Conservation (phyloP, 2,329 filamentous ascomycete species). For the Claviceps pazoutovae region DNA sequence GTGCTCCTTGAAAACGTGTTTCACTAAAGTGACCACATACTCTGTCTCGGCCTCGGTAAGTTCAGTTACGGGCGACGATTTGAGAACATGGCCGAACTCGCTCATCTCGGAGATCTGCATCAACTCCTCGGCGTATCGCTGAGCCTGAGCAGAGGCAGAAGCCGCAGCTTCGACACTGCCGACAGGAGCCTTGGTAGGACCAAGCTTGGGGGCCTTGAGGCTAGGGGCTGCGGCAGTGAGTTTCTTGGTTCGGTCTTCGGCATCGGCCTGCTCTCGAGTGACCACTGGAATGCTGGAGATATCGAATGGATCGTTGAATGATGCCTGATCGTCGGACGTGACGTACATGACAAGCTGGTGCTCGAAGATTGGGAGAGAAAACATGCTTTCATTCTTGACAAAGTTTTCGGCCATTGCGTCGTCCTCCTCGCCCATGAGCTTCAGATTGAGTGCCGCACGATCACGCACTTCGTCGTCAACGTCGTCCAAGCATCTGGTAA, state of each 20-base stretch:
- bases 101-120: constrained; percentile 82
- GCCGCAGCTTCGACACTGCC: constrained; percentile 62
- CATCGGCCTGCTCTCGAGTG: constrained; percentile 87
- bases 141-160: constrained; percentile 63
- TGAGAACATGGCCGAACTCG: constrained; percentile 79
- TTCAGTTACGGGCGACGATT: constrained; percentile 74
- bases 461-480: constrained; percentile 96
- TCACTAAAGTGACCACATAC: constrained; percentile 85
- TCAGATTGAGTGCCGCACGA: constrained; percentile 80
- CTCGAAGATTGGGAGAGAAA: constrained; percentile 86
- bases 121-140: constrained; percentile 81
- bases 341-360: constrained; percentile 97
- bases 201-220: constrained; percentile 79
- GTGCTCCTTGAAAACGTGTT: constrained; percentile 97
- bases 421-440: constrained; percentile 85
- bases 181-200: constrained; percentile 56
- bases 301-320: constrained; percentile 78
- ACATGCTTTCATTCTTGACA: constrained; percentile 94
- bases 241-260: constrained; percentile 94
- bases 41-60: constrained; percentile 95
- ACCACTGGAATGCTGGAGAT: constrained; percentile 84
- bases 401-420: constrained; percentile 76
- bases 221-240: constrained; percentile 84
- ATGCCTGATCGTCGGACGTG: constrained; percentile 76
- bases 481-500: constrained; percentile 88